Evolutionary conservation across 768 basidiomycete species (phyloP).

Genomic region (Termitomyces sp.): DNA sequence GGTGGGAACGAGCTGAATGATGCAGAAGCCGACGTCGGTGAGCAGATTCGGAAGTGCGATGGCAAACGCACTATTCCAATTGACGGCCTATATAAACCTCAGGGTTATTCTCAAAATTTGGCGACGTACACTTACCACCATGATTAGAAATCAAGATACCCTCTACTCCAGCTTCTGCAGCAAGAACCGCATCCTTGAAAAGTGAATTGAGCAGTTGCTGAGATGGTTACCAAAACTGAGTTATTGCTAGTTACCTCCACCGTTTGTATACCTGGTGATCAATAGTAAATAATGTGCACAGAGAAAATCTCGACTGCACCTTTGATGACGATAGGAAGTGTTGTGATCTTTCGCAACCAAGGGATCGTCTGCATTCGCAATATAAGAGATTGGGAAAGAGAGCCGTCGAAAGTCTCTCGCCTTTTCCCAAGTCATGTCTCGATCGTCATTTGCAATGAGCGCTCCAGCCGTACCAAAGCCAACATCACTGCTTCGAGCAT

Average conservation of each 20-base stretch:
- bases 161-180: slow-evolving; percentile 77
- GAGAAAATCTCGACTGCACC: slow-evolving; percentile 28
- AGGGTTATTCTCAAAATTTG: background rate
- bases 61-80: slow-evolving; percentile 60
- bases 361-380: slow-evolving; percentile 53
- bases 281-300: background rate
- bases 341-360: slow-evolving; percentile 67
- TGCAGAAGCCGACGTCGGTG: background rate
- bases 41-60: background rate
- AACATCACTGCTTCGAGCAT: slow-evolving; percentile 26
- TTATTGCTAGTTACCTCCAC: slow-evolving; percentile 51
- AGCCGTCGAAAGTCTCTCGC: slow-evolving; percentile 21
- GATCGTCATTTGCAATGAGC: slow-evolving; percentile 58
- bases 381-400: background rate
- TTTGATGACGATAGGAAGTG: slow-evolving; percentile 70
- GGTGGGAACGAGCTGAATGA: slow-evolving; percentile 63
- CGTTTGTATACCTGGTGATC: slow-evolving; percentile 57
- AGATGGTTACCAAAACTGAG: background rate
- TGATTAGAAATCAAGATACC: slow-evolving; percentile 91
- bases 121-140: slow-evolving; percentile 49
- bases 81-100: slow-evolving; percentile 51
- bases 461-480: slow-evolving; percentile 63
- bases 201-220: background rate
- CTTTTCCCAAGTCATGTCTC: slow-evolving; percentile 75
- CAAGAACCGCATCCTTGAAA: slow-evolving; percentile 76